Evolutionary conservation across 257 asterid genomes (phyloP), one percentile per base, ranked within the genome.

Genomic region (Coffea eugenioides): DNA sequence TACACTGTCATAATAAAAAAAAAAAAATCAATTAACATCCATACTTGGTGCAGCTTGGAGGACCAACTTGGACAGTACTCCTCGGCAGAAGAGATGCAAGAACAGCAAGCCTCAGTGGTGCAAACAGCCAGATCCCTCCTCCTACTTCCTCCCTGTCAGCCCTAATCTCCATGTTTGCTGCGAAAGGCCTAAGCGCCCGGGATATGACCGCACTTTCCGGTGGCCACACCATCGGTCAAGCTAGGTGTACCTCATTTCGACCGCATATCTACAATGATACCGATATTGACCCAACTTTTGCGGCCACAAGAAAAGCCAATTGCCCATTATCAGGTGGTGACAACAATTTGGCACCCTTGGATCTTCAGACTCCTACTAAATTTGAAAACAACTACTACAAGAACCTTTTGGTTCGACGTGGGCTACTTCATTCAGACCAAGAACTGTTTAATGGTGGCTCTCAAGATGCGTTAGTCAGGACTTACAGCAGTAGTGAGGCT

Each of bases 191-290:
- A 5, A 76, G 43, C 71, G 88, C 90, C 57, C 81, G 84, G 0
- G 97, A 91, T 73, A 88, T 91, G 93, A 91, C 91, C 1, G 93
- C 88, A 0, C 91, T 92, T 49, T 88, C 94, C 13, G 97, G 97
- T 0, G 82, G 87, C 70, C 97, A 93, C 86, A 82, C 97, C 34
- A 78, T 93, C 48, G 97, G 97, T 8, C 82, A 78, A n/a, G 93
- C 97, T 2, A 83, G 81, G 54, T 93, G 97, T 75, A 0, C 75
- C 46, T 68, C 79, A 3, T 93, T 93, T 82, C 75, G 97, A 39
- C 3, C 65, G 41, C 92, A 87, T 46, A 71, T 93, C 14, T 81
- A 93, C 90, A 93, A 88, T 61, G 97, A 87, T 0, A 84, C 93
- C 74, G 89, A 92, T 83, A 91, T 93, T 73, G 81, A 89, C 68